phyloP scores from a whole-genome alignment of 1,284 basidiomycete genomes.

The Trichosporon inkin region DNA sequence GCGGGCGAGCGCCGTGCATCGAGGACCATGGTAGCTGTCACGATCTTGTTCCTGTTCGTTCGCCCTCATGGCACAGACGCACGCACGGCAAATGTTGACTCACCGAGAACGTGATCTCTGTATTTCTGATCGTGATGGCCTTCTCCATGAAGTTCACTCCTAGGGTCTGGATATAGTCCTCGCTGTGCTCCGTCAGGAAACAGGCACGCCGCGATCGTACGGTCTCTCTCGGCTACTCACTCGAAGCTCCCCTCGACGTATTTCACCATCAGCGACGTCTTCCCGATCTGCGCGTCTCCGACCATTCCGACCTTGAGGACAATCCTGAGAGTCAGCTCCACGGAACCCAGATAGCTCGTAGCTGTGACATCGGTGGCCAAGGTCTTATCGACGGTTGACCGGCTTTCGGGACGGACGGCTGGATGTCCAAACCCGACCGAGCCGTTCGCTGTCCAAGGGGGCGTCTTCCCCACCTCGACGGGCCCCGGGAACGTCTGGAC shows the following conservation, averaged over 20 bases:
- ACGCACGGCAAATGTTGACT: conserved; percentile 17
- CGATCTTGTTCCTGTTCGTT: no score
- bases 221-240: conserved; percentile 32
- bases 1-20: no score
- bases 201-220: background rate
- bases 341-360: background rate
- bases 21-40: no score
- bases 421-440: no score
- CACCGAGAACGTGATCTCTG: conserved; percentile 91
- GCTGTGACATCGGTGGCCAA: background rate
- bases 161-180: conserved; percentile 98
- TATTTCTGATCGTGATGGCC: conserved; percentile 92
- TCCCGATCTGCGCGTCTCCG: conserved; percentile 96
- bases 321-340: conserved; percentile 58
- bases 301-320: conserved; percentile 99
- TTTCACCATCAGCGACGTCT: conserved; percentile 97
- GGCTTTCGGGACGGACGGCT: background rate
- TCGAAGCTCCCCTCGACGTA: conserved; percentile 96
- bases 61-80: background rate
- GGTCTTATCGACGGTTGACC: background rate
- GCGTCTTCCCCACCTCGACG: background rate
- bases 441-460: background rate
- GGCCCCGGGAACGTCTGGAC: background rate
- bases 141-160: conserved; percentile 99
- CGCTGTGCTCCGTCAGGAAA: conserved; percentile 51